Conservation (phyloP, 768 basidiomycete genomes). For the Podaxis sp. region DNA sequence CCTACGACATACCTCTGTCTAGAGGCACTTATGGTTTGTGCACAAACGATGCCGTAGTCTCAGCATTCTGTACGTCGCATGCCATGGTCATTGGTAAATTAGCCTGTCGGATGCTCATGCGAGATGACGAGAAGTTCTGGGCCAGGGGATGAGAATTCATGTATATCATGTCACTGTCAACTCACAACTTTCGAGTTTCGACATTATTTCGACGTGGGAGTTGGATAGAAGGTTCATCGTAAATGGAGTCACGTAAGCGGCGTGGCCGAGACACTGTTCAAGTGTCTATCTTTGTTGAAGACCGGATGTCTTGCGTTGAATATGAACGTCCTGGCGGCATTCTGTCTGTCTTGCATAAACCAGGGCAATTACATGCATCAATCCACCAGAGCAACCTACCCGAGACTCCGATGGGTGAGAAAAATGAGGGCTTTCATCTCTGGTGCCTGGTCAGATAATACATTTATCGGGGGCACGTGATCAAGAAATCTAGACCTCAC, state of each 20-base stretch:
- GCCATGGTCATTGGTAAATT: background rate
- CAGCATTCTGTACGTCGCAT: too few relatives aligned
- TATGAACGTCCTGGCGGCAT: too few relatives aligned
- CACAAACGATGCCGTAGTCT: too few relatives aligned
- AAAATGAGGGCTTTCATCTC: background rate
- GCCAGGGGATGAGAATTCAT: background rate
- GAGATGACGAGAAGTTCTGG: background rate
- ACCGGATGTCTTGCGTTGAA: background rate
- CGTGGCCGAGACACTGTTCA: too few relatives aligned
- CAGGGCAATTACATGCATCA: background rate
- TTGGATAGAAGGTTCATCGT: background rate
- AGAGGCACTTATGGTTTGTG: too few relatives aligned
- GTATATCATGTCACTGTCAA: slow-evolving; percentile 5
- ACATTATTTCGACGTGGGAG: background rate
- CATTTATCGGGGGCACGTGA: background rate
- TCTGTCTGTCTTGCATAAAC: background rate
- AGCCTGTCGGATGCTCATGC: background rate
- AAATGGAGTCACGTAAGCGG: background rate
- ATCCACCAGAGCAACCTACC: background rate
- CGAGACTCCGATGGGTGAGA: background rate
- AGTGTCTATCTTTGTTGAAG: background rate
- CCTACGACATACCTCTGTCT: too few relatives aligned
- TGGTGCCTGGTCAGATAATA: background rate
- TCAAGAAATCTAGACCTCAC: background rate
- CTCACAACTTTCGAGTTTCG: background rate